Conservation (phyloP, 805 yeast genomes). For the Saccharomycopsis capsularis region DNA sequence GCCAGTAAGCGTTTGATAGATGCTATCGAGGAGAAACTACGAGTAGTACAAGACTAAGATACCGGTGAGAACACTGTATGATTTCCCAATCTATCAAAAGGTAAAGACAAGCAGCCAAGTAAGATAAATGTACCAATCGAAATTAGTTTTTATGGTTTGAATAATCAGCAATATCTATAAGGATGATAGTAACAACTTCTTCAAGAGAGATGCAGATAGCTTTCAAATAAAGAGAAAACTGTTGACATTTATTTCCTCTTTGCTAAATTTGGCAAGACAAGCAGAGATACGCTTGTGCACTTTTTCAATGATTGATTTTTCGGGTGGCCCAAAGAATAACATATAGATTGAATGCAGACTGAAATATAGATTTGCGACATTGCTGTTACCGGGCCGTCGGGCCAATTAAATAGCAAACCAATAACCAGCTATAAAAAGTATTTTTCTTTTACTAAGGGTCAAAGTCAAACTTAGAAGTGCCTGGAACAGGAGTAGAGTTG, state of each 20-base stretch:
- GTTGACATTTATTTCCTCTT: conserved; percentile 30
- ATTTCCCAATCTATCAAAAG: conserved; percentile 30
- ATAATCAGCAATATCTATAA: conserved; percentile 38
- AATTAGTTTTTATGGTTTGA: conserved; percentile 31
- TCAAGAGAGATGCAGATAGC: conserved; percentile 36
- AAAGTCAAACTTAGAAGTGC: too few species aligned
- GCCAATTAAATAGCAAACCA: conserved; percentile 36
- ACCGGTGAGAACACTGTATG: conserved; percentile 25
- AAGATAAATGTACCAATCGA: conserved; percentile 29
- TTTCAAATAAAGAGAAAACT: conserved; percentile 33
- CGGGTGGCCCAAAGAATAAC: conserved; percentile 28
- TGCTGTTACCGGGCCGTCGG: conserved; percentile 37
- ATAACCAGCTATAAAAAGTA: conserved; percentile 31
- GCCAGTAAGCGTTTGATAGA: conserved; percentile 34
- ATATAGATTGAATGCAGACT: conserved; percentile 34
- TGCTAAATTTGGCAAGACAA: conserved; percentile 34
- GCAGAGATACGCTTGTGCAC: conserved; percentile 30
- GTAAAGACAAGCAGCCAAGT: conserved; percentile 32
- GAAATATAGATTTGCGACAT: conserved; percentile 37
- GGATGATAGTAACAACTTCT: conserved; percentile 30
- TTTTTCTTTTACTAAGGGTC: conserved; percentile 20
- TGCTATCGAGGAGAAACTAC: conserved; percentile 27
- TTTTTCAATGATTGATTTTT: background rate
- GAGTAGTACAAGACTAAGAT: conserved; percentile 31
- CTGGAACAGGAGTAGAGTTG: too few species aligned